These are phyloP conservation scores for Aspergillus heteromorphus DNA, from an alignment of 495 filamentous ascomycete species.

Conservation along the genomic window DNA sequence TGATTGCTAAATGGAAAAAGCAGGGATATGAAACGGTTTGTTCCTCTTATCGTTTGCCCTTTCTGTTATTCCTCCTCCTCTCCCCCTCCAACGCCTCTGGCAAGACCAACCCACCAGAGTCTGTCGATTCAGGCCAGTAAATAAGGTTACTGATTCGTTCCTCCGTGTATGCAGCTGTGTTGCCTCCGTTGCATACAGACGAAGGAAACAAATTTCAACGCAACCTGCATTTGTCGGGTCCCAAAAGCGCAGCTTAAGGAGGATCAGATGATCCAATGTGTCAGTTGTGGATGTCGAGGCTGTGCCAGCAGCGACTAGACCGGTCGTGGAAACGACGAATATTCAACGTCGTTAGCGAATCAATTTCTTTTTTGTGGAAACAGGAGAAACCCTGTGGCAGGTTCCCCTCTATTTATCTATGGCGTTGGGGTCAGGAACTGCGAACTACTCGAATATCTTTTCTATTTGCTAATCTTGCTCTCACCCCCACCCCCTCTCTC, in stretches of 20 bases:
- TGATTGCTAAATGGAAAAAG: constrained; percentile 99
- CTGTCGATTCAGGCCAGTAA: background rate
- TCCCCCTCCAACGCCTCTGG: background rate
- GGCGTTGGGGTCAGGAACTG: background rate
- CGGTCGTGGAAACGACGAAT: background rate
- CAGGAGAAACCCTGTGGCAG: background rate
- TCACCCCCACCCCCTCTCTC: too few species aligned
- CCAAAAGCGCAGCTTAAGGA: constrained; percentile 89
- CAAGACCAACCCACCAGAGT: background rate
- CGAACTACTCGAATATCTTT: background rate
- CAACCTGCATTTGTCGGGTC: constrained; percentile 95
- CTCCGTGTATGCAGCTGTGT: constrained; percentile 62
- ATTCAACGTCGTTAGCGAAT: background rate
- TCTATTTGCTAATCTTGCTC: background rate
- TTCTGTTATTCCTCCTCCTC: background rate
- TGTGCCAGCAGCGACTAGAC: constrained; percentile 78
- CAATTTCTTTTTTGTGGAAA: background rate
- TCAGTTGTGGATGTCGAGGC: constrained; percentile 92
- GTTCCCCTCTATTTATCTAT: background rate
- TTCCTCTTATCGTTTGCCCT: constrained; percentile 2
- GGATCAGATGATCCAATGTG: constrained; percentile 83
- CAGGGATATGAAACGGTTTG: constrained; percentile 92
- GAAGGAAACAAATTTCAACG: constrained; percentile 98
- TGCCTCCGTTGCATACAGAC: constrained; percentile 96
- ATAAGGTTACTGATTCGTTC: constrained; percentile 9